Evolutionary conservation across 495 filamentous ascomycete genomes (phyloP).

Genomic region (Annulohypoxylon bovei): DNA sequence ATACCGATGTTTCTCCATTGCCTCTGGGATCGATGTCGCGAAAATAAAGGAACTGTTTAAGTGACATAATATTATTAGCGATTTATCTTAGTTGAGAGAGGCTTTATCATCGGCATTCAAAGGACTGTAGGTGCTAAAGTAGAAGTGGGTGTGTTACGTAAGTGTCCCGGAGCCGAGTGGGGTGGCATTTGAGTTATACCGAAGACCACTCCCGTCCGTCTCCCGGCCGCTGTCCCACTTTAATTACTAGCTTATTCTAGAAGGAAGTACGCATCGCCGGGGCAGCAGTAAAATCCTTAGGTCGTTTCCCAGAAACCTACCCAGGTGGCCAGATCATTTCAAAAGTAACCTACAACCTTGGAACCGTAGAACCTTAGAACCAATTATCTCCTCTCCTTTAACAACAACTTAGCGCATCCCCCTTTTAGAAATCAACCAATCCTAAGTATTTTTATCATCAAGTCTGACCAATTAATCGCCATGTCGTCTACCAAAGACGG

Average conservation of each 20-base stretch:
- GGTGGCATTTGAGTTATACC: neutral
- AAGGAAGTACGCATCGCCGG: neutral
- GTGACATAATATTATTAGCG: neutral
- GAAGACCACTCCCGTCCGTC: neutral
- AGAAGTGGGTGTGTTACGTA: neutral
- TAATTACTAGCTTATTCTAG: neutral
- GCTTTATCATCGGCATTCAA: neutral
- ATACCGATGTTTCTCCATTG: neutral
- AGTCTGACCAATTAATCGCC: neutral
- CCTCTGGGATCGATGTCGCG: neutral
- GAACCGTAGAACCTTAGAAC: neutral
- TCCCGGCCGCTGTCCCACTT: neutral
- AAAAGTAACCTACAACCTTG: neutral
- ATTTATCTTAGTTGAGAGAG: neutral
- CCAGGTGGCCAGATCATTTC: neutral
- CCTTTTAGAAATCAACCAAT: neutral
- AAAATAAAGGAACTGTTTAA: neutral
- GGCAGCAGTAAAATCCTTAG: neutral
- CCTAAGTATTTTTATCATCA: neutral
- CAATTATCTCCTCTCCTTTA: too few relatives aligned
- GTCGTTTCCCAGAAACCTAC: neutral
- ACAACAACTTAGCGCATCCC: neutral
- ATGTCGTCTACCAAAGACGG: conserved; percentile 1
- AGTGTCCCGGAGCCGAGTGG: neutral
- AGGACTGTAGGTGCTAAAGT: neutral